A percentile compares a stretch with the other conserved stretches of the same genome.
Evolutionary conservation across 805 yeast species (phyloP).

Genomic region (Ogataea henricii): DNA sequence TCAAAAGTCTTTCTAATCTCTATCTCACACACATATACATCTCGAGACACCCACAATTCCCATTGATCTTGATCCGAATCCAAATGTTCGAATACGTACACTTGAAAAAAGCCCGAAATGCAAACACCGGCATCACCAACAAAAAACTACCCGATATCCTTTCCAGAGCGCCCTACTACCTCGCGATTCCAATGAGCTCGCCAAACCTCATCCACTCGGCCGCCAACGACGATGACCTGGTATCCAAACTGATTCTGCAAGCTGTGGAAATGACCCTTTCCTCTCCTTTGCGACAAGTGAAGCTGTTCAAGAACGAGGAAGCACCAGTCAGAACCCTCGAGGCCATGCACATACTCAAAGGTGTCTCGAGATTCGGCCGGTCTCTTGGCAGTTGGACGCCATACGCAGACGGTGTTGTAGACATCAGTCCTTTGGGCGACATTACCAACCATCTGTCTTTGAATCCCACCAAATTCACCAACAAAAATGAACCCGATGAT

Average conservation of each 20-base stretch:
- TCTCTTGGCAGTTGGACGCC: conserved; percentile 73
- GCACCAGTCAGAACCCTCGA: conserved; percentile 49
- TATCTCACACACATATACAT: conserved; percentile 66
- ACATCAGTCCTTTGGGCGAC: conserved; percentile 60
- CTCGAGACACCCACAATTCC: conserved; percentile 63
- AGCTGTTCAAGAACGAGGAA: conserved; percentile 39
- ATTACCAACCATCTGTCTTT: conserved; percentile 44
- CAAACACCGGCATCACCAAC: conserved; percentile 4
- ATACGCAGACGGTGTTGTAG: conserved; percentile 69
- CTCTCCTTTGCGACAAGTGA: conserved; percentile 44
- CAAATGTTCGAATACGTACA: conserved; percentile 62
- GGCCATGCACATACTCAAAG: conserved; percentile 58
- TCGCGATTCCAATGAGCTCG: conserved; percentile 68
- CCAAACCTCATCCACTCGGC: conserved; percentile 63
- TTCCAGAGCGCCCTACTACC: conserved; percentile 62
- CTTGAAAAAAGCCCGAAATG: conserved; percentile 14
- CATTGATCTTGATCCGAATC: conserved; percentile 60
- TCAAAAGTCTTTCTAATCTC: conserved; percentile 49
- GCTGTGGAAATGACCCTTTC: conserved; percentile 58
- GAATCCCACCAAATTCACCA: conserved; percentile 28
- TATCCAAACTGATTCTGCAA: conserved; percentile 58
- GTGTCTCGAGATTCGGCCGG: conserved; percentile 60
- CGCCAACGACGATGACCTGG: conserved; percentile 41
- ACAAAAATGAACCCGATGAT: conserved; percentile 12
- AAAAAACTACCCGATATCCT: conserved; percentile 42